A percentile compares a stretch with the other conserved stretches of the same genome.
These are phyloP conservation scores for Gnomoniopsis smithogilvyi DNA, from an alignment of 2,329 filamentous ascomycete species.

Conservation along the genomic window DNA sequence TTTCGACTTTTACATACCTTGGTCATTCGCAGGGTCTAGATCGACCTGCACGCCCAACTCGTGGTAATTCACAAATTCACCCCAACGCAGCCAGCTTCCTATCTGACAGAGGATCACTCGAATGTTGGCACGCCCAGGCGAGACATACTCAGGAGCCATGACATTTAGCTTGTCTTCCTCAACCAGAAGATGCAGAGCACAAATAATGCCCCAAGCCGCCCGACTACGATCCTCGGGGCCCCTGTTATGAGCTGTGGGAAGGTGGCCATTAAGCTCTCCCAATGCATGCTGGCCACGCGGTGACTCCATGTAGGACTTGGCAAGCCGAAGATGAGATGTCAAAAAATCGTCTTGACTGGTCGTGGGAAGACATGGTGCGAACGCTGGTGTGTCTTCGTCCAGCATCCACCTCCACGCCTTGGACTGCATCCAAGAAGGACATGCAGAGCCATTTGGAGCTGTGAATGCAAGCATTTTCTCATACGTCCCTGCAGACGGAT, in stretches of 20 bases:
- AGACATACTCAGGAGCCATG: constrained; percentile 40
- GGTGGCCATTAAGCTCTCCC: constrained; percentile 51
- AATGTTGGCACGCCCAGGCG: constrained; percentile 49
- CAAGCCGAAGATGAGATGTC: constrained; percentile 51
- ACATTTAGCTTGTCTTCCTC: constrained; percentile 86
- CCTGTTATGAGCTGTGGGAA: constrained; percentile 57
- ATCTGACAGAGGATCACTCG: constrained; percentile 78
- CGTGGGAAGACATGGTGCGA: constrained; percentile 21
- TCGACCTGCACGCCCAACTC: constrained; percentile 52
- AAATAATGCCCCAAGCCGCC: constrained; percentile 63
- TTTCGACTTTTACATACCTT: constrained; percentile 30
- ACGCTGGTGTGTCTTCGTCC: constrained; percentile 43
- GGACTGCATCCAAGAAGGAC: constrained; percentile 57
- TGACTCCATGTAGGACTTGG: constrained; percentile 64
- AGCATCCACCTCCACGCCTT: constrained; percentile 70
- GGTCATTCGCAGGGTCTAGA: constrained; percentile 34
- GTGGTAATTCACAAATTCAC: constrained; percentile 44
- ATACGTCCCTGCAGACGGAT: constrained; percentile 12
- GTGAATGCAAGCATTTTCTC: constrained; percentile 44
- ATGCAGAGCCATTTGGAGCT: constrained; percentile 44
- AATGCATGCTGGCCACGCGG: constrained; percentile 53
- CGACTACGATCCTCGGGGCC: constrained; percentile 56
- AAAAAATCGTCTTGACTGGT: constrained; percentile 36
- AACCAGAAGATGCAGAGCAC: constrained; percentile 79
- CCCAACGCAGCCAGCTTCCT: constrained; percentile 76